phyloP scores from a whole-genome alignment of 2,329 filamentous ascomycete species.

The Colletotrichum tanaceti region DNA sequence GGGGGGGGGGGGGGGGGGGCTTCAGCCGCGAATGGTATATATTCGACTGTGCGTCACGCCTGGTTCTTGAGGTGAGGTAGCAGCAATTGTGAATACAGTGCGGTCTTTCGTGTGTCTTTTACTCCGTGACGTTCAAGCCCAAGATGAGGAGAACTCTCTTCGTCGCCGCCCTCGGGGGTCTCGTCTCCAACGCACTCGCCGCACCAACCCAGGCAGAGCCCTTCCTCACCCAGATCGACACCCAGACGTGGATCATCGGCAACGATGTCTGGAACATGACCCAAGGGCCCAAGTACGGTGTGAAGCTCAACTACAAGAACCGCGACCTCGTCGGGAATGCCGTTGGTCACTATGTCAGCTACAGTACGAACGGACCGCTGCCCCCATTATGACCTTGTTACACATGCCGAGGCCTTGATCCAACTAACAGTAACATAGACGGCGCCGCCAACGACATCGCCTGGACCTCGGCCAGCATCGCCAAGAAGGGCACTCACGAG shows the following conservation, averaged over 20 bases:
- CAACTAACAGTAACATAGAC: constrained; percentile 47
- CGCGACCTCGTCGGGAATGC: constrained; percentile 48
- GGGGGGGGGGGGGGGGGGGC: no score
- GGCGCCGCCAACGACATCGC: constrained; percentile 59
- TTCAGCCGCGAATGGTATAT: background rate
- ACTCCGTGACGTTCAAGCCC: background rate
- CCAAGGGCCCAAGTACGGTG: constrained; percentile 44
- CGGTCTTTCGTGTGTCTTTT: background rate
- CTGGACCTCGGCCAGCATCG: constrained; percentile 60
- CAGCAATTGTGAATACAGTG: background rate
- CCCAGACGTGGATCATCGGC: constrained; percentile 48
- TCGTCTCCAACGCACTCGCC: constrained; percentile 16
- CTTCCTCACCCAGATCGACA: constrained; percentile 46
- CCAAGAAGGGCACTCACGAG: constrained; percentile 47
- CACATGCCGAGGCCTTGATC: no score
- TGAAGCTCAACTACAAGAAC: constrained; percentile 46
- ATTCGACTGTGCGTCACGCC: constrained; percentile 1
- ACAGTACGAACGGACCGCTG: constrained; percentile 44
- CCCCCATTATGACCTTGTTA: background rate
- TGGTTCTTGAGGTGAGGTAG: background rate
- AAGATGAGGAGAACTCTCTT: constrained; percentile 29
- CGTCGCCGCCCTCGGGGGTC: constrained; percentile 21
- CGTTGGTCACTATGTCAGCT: constrained; percentile 48
- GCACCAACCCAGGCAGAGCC: constrained; percentile 37
- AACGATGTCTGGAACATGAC: constrained; percentile 49